Conservation (phyloP, 352 stramenopile genomes). For the Globisporangium recalcitrans region DNA sequence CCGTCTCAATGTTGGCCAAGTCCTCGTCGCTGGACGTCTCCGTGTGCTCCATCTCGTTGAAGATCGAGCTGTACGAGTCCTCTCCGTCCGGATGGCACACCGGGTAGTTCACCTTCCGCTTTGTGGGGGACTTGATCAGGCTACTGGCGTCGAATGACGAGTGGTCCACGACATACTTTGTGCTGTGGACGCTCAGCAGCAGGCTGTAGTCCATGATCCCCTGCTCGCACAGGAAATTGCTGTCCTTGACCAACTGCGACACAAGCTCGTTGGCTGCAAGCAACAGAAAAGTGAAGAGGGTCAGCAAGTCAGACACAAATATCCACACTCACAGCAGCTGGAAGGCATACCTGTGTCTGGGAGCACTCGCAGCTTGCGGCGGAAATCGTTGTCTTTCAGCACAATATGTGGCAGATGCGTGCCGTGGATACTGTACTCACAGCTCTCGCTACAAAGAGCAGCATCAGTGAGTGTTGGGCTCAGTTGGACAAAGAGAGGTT, state of each 20-base stretch:
- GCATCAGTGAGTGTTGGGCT: neutral
- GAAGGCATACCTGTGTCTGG: conserved; percentile 34
- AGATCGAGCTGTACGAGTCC: conserved; percentile 36
- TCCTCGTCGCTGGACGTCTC: conserved; percentile 47
- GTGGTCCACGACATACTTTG: conserved; percentile 80
- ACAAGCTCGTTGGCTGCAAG: conserved; percentile 50
- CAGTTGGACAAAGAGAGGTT: neutral
- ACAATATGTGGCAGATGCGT: conserved; percentile 78
- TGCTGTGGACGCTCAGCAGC: conserved; percentile 80
- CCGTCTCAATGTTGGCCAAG: conserved; percentile 47
- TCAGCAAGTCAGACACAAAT: conserved; percentile 4
- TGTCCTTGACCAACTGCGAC: conserved; percentile 62
- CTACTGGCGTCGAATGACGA: conserved; percentile 28
- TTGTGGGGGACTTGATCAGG: conserved; percentile 48
- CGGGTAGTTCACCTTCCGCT: conserved; percentile 66
- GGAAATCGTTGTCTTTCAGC: conserved; percentile 87
- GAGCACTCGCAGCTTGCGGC: conserved; percentile 72
- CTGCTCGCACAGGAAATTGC: conserved; percentile 63
- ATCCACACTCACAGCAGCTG: neutral
- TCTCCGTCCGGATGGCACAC: conserved; percentile 59
- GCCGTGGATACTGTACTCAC: conserved; percentile 74
- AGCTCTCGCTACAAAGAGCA: conserved; percentile 38
- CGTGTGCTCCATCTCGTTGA: conserved; percentile 29
- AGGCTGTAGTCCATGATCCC: conserved; percentile 90
- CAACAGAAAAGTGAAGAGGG: neutral